Evolutionary conservation across 495 filamentous ascomycete genomes (phyloP).

Genomic region (Penicilliopsis zonata): DNA sequence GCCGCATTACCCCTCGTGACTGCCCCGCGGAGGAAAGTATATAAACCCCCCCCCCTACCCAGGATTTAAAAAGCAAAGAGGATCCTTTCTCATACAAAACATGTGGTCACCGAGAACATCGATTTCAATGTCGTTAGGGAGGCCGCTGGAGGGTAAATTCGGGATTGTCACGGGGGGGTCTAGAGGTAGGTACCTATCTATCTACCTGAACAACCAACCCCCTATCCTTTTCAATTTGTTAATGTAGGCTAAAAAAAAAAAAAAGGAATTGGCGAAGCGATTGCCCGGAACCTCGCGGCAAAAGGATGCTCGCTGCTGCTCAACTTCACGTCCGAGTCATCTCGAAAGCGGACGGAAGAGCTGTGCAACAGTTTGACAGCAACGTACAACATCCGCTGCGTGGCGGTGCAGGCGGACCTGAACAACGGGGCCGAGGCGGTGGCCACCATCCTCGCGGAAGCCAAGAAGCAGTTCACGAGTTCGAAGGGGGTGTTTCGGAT

Average conservation of each 20-base stretch:
- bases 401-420: conserved; percentile 47
- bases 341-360: conserved; percentile 23
- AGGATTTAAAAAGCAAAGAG: neutral
- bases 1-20: too few relatives aligned
- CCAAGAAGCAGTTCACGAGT: conserved; percentile 39
- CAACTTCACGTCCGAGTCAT: conserved; percentile 57
- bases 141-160: conserved; percentile 50
- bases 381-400: conserved; percentile 27
- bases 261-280: conserved; percentile 88
- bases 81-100: too few relatives aligned
- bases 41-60: too few relatives aligned
- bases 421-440: conserved; percentile 28
- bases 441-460: conserved; percentile 18
- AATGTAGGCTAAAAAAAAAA: too few relatives aligned
- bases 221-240: neutral
- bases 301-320: conserved; percentile 62
- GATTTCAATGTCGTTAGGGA: conserved; percentile 2
- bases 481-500: conserved; percentile 48
- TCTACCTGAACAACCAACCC: conserved; percentile 6
- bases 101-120: too few relatives aligned
- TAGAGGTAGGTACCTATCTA: conserved; percentile 37
- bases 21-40: too few relatives aligned
- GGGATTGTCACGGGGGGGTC: conserved; percentile 71
- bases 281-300: conserved; percentile 62
- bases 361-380: conserved; percentile 31